These are phyloP conservation scores for Cyclotella sp. DNA, from an alignment of 108 stramenopile genomes.

Conservation along the genomic window DNA sequence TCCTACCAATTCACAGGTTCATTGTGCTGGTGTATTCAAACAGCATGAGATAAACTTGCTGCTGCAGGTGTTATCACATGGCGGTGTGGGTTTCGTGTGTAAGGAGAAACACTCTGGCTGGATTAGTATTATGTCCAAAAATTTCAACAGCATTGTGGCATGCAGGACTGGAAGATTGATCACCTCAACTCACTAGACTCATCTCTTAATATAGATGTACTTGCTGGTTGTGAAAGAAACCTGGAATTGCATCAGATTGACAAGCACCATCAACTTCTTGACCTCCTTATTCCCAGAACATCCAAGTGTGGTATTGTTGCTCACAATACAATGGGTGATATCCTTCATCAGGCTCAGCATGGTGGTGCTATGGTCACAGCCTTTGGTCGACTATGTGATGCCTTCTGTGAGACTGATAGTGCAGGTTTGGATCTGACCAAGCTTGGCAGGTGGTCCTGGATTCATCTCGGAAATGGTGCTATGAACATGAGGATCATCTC, in stretches of 20 bases:
- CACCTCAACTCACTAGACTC: not conserved
- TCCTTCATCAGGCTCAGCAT: not conserved
- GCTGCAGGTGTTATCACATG: not conserved
- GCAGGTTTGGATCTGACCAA: not conserved
- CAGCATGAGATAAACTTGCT: not conserved
- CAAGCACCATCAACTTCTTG: not conserved
- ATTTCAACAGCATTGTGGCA: conserved; percentile 12
- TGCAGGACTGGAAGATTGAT: conserved; percentile 8
- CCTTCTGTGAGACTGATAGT: not conserved
- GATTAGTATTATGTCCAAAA: conserved; percentile 14
- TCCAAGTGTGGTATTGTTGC: not conserved
- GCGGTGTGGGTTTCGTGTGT: not conserved
- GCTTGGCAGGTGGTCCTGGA: conserved; percentile 18
- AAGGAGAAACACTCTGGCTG: not conserved
- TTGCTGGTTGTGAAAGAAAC: not conserved
- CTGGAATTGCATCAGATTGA: not conserved
- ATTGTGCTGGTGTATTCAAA: not conserved
- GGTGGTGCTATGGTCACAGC: conserved; percentile 4
- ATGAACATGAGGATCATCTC: not conserved
- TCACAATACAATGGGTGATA: conserved; percentile 1
- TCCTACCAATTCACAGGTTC: too few species aligned
- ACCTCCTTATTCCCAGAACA: not conserved
- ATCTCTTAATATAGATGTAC: not conserved
- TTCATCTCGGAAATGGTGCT: conserved; percentile 1
- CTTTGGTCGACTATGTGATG: not conserved